phyloP scores from a whole-genome alignment of 257 asterid genomes.

The Fraxinus americana region DNA sequence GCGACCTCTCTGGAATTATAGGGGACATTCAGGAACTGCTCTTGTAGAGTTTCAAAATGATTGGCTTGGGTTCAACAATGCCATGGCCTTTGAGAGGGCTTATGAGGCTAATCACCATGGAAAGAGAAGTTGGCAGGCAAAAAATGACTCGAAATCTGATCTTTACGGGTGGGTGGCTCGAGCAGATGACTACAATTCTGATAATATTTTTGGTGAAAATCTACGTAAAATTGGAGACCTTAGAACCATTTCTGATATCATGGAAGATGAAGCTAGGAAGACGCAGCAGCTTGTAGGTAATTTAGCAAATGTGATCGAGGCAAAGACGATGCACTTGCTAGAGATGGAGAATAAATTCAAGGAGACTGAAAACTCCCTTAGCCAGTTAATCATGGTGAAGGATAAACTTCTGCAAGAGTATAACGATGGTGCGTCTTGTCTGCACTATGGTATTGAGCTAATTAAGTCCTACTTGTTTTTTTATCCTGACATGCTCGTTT shows the following conservation, averaged over 20 bases:
- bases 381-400: slow-evolving; percentile 57
- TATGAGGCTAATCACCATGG: slow-evolving; percentile 71
- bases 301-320: slow-evolving; percentile 66
- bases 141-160: slow-evolving; percentile 39
- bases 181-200: slow-evolving; percentile 69
- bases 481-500: slow-evolving; percentile 29
- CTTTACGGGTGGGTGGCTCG: slow-evolving; percentile 91
- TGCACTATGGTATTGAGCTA: slow-evolving; percentile 14
- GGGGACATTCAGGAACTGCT: slow-evolving; percentile 83
- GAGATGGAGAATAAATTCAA: slow-evolving; percentile 64
- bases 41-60: slow-evolving; percentile 75
- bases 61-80: slow-evolving; percentile 80
- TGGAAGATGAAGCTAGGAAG: slow-evolving; percentile 78
- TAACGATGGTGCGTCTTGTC: slow-evolving; percentile 61
- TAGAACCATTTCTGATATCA: slow-evolving; percentile 67
- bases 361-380: slow-evolving; percentile 67
- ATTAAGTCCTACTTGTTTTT: slow-evolving; percentile 17
- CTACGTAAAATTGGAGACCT: slow-evolving; percentile 86
- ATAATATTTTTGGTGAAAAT: slow-evolving; percentile 61
- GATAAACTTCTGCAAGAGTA: slow-evolving; percentile 67
- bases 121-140: slow-evolving; percentile 60
- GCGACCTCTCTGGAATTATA: slow-evolving; percentile 70
- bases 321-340: slow-evolving; percentile 59
- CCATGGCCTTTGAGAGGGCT: slow-evolving; percentile 75
- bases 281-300: slow-evolving; percentile 64